Base-by-base conservation (phyloP, 2,329 filamentous ascomycete species). In the Macrophomina phaseolina region DNA sequence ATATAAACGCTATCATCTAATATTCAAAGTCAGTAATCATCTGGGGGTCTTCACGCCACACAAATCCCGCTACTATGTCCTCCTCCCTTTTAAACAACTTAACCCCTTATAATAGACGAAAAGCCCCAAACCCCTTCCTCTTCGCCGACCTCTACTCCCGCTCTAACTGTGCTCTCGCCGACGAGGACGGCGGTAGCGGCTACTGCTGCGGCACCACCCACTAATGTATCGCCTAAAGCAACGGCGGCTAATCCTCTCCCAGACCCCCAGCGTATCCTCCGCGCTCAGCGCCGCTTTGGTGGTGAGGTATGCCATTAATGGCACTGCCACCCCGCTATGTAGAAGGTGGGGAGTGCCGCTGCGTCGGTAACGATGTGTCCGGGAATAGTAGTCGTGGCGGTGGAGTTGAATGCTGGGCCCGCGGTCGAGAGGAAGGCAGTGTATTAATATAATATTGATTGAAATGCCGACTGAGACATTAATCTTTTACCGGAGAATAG, bases 81-180 rank as follows among this genome's bases (percentile, higher is more conserved):
- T 23, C 23, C 23, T 23, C 23, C 23, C 23, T 3, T 23, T 23
- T 23, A 23, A 23, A 23, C 23, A 23, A 23, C 23, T 23, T 23
- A 23, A 23, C 23, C 23, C 23, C 23, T 23, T 1, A 23, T 1
- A 23, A 23, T 3, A 23, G 3, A 23, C 23, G 23, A 23, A 1
- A 2, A 23, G 16, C 53, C 53, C 28, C 53, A 3, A 0, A 11
- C 60, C 34, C 28, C n/a, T 38, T 28, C 6, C 36, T 8, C 36
- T 12, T 12, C 6, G 7, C 7, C 36, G 36, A 8, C 34, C 58
- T 36, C 30, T 28, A 36, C 51, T 38, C 40, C 16, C 45, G 42
- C 65, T 53, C 63, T n/a, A 36, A 63, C 45, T 36, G 49, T 67
- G 56, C 23, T 56, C 18, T 66, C 60, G 42, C 53, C 51, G 30